These are phyloP conservation scores for Saccharum officinarum DNA, from an alignment of 176 grass and related monocot species.

Conservation along the genomic window DNA sequence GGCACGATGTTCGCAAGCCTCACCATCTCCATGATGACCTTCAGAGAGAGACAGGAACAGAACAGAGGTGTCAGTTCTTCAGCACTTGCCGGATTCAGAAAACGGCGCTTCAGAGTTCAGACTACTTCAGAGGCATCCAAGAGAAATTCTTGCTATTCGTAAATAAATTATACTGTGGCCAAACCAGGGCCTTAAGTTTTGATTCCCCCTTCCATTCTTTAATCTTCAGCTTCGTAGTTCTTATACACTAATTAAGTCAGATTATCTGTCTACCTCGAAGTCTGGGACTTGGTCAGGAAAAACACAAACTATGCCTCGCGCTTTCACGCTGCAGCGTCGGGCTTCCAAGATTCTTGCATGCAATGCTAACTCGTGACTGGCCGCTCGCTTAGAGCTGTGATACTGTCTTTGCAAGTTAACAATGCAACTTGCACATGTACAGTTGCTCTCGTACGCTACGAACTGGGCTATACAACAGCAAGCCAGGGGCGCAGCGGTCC, in stretches of 20 bases:
- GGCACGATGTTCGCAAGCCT: slow-evolving; percentile 91
- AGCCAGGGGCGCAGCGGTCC: slow-evolving; percentile 16
- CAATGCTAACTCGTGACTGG: not conserved
- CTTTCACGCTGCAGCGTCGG: not conserved
- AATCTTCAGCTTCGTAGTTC: not conserved
- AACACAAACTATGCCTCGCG: slow-evolving; percentile 14
- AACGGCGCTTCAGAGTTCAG: not conserved
- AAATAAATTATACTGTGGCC: not conserved
- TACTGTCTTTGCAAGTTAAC: not conserved
- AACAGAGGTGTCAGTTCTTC: slow-evolving; percentile 12
- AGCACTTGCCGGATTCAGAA: slow-evolving; percentile 16
- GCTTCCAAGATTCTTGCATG: slow-evolving; percentile 38
- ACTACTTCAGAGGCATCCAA: not conserved
- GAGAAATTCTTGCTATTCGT: not conserved
- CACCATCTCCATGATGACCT: slow-evolving; percentile 75
- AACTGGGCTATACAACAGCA: not conserved
- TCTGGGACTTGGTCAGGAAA: not conserved
- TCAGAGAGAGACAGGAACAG: slow-evolving; percentile 20
- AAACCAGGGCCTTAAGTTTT: not conserved
- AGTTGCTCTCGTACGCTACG: not conserved
- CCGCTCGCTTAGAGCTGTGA: not conserved
- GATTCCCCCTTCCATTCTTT: not conserved
- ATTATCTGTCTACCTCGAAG: slow-evolving; percentile 34
- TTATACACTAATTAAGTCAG: not conserved
- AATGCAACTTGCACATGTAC: slow-evolving; percentile 5